Evolutionary conservation across 116 monocot genomes (phyloP), one percentile per base, ranked within the genome.

Genomic region (Zostera marina): DNA sequence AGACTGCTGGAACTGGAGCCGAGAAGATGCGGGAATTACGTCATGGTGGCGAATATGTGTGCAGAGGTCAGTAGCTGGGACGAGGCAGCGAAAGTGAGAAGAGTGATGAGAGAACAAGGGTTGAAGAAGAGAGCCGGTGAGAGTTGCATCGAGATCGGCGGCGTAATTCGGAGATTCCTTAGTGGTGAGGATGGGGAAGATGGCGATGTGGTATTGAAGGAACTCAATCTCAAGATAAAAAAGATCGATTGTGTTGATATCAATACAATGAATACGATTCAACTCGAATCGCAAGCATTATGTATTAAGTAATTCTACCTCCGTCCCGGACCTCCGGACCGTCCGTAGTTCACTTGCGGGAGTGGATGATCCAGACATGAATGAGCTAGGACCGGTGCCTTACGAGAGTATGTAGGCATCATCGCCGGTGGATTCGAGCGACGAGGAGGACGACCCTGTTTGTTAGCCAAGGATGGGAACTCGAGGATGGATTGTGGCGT

Each of bases 1-100:
- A 77, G 24, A 13, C 56, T 91, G 60, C 68, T 85, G 5, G 25
- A 26, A 42, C 14, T 91, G 69, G 91, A 91, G 68, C 91, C 91
- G 2, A 63, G 53, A 7, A 48, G 85, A 58, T 73, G 72, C 13
- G 85, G 81, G 4, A 91, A 91, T 62, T 77, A 79, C 63, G 79
- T 91, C 3, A 77, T 91, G 25, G 74, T 74, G 9, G 79, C 85
- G 0, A 91, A 91, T 64, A 84, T 84, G 77, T 91, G 68, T 42
- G 81, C 84, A 1, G 91, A 85, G 22, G 44, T 43, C 3, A 72
- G 77, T 12, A 49, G 38, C 3, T 77, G 72, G 72, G 68, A 72
- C 15, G 69, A 64, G 39, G 77, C 72, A 16, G 77, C 77, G 0
- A 54, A 49, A 15, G 11, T 62, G 41, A 58, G 77, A 42, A 68